Conservation (phyloP, 106 monocot species). For the Phalaenopsis equestris region DNA sequence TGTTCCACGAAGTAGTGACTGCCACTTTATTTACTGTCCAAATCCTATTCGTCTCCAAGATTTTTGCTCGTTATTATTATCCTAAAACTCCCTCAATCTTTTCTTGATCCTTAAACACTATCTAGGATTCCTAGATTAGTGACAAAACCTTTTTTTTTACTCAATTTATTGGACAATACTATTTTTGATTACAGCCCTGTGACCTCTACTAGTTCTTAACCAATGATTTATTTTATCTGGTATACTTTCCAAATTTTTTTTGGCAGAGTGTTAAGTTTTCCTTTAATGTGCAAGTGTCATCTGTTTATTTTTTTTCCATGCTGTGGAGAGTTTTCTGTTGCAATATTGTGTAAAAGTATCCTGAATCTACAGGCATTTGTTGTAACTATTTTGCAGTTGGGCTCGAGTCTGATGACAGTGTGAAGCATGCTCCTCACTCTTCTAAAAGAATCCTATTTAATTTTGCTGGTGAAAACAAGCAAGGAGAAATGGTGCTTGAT, state of each 20-base stretch:
- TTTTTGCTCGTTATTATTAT: no score
- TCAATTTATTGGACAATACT: no score
- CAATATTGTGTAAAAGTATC: not conserved
- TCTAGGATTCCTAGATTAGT: no score
- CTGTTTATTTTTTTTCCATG: not conserved
- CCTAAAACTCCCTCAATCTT: no score
- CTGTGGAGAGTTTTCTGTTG: not conserved
- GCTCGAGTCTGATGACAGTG: conserved; percentile 13
- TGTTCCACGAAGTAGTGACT: no score
- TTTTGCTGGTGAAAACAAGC: conserved; percentile 74
- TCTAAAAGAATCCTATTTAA: conserved; percentile 46
- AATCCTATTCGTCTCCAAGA: no score
- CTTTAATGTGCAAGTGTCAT: not conserved
- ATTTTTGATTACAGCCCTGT: no score
- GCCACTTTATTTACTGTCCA: no score
- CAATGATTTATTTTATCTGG: not conserved
- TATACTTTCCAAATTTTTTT: not conserved
- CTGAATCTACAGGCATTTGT: not conserved
- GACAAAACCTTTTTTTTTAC: no score
- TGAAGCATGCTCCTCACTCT: conserved; percentile 15
- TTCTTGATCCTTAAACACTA: no score
- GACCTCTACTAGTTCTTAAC: not conserved
- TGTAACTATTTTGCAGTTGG: no score
- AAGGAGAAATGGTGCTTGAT: conserved; percentile 77
- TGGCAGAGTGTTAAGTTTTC: not conserved